Percentiles rank a stretch among this genome's conserved stretches.
phyloP scores from a whole-genome alignment of 1,284 basidiomycete genomes.

The Jaminaea rosea region DNA sequence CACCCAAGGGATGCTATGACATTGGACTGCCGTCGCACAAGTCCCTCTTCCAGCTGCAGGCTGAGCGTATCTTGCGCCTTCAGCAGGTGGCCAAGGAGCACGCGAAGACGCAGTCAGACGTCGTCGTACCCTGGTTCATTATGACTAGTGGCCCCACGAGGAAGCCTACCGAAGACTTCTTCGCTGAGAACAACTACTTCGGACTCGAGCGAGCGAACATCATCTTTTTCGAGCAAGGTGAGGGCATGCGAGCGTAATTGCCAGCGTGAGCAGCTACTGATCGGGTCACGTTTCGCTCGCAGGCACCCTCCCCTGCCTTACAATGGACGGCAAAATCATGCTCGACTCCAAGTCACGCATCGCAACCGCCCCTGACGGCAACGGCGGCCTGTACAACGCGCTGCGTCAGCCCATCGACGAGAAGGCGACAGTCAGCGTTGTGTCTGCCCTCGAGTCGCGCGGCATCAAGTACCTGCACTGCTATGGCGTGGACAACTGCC shows the following conservation, averaged over 20 bases:
- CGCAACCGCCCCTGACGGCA: conserved; percentile 92
- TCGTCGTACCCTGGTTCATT: conserved; percentile 86
- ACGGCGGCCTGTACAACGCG: conserved; percentile 92
- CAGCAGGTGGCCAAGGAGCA: conserved; percentile 59
- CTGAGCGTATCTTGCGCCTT: conserved; percentile 78
- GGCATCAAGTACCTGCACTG: conserved; percentile 82
- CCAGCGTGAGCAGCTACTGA: neutral
- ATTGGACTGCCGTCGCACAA: conserved; percentile 87
- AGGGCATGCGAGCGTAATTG: too few relatives aligned
- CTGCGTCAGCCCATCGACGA: conserved; percentile 67
- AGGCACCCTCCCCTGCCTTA: conserved; percentile 92
- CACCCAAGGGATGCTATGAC: conserved; percentile 96
- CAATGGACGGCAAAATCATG: conserved; percentile 85
- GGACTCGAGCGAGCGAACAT: conserved; percentile 73
- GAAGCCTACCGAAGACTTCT: conserved; percentile 75
- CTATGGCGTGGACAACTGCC: conserved; percentile 98
- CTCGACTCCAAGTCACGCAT: conserved; percentile 69
- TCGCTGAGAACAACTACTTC: conserved; percentile 69
- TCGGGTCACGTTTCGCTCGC: neutral
- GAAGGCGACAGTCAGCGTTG: conserved; percentile 60
- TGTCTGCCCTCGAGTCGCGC: conserved; percentile 70
- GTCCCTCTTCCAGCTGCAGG: conserved; percentile 91
- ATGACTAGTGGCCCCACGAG: conserved; percentile 98
- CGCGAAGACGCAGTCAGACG: conserved; percentile 55
- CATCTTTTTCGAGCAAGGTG: conserved; percentile 94